phyloP scores from a whole-genome alignment of 2,329 filamentous ascomycete genomes.

The Ascomycota sp. region DNA sequence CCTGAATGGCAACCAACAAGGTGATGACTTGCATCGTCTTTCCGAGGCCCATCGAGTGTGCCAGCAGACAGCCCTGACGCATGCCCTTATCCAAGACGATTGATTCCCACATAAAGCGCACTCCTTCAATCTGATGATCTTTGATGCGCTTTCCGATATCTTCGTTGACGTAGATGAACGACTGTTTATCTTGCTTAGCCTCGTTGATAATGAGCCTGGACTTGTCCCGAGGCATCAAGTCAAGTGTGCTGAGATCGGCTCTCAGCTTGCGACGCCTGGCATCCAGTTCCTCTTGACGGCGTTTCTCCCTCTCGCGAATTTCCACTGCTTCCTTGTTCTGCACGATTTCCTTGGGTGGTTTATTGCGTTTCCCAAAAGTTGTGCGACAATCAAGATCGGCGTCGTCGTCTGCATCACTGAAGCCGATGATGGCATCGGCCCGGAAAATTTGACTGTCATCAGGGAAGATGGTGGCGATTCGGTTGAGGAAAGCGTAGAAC shows the following conservation, averaged over 20 bases:
- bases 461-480: constrained; percentile 10
- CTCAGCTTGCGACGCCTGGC: constrained; percentile 26
- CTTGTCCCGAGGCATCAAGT: constrained; percentile 21
- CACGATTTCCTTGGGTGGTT: constrained; percentile 11
- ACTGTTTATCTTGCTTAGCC: constrained; percentile 36
- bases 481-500: constrained; percentile 10
- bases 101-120: constrained; percentile 80
- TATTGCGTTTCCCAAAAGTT: constrained; percentile 6
- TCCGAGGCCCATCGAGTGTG: constrained; percentile 80
- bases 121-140: constrained; percentile 59
- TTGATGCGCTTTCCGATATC: constrained; percentile 49
- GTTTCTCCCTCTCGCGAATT: constrained; percentile 32
- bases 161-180: constrained; percentile 42
- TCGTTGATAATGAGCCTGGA: constrained; percentile 44
- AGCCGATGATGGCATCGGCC: constrained; percentile 4
- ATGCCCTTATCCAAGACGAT: constrained; percentile 38
- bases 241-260: constrained; percentile 22
- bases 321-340: constrained; percentile 21
- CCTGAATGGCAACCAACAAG: constrained; percentile 53
- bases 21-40: constrained; percentile 88
- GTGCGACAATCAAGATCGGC: neutral
- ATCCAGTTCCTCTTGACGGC: constrained; percentile 32
- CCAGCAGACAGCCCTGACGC: constrained; percentile 58
- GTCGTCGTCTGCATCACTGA: constrained; percentile 4
- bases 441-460: constrained; percentile 13